These are phyloP conservation scores for Penicillium occitanis DNA, from an alignment of 2,329 filamentous ascomycete genomes.

Conservation along the genomic window DNA sequence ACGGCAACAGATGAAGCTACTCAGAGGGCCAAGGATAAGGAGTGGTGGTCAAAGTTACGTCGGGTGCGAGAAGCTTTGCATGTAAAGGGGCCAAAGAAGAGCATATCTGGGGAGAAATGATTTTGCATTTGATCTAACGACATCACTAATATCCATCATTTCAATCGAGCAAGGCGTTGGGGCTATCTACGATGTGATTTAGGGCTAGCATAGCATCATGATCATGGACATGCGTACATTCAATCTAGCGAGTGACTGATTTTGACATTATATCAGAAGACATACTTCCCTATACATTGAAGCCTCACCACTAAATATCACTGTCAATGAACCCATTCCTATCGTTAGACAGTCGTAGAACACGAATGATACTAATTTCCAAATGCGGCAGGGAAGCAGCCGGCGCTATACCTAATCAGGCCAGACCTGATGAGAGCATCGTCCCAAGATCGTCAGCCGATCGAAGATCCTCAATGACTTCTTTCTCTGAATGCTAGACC, in stretches of 20 bases:
- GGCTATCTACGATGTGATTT: not conserved
- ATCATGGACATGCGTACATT: not conserved
- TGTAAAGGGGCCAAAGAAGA: slow-evolving; percentile 60
- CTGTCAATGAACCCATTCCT: not conserved
- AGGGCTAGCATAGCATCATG: not conserved
- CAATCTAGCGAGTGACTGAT: not conserved
- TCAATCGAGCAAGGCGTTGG: slow-evolving; percentile 5
- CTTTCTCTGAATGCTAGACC: not conserved
- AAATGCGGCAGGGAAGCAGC: slow-evolving; percentile 15
- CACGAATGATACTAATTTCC: not conserved
- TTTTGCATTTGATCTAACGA: not conserved
- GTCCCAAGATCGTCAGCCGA: slow-evolving; percentile 10
- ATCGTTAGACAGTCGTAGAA: not conserved
- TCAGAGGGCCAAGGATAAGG: slow-evolving; percentile 50
- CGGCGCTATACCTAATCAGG: slow-evolving; percentile 19
- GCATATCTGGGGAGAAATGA: slow-evolving; percentile 16
- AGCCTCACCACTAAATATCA: not conserved
- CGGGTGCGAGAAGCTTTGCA: slow-evolving; percentile 71
- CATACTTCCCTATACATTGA: not conserved
- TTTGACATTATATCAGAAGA: not conserved
- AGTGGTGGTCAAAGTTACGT: slow-evolving; percentile 50
- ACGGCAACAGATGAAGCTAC: slow-evolving; percentile 38
- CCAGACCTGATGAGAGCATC: slow-evolving; percentile 5
- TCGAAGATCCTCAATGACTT: not conserved
- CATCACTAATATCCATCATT: not conserved